phyloP scores from a whole-genome alignment of 2,329 filamentous ascomycete genomes.

The Neoscytalidium dimidiatum region DNA sequence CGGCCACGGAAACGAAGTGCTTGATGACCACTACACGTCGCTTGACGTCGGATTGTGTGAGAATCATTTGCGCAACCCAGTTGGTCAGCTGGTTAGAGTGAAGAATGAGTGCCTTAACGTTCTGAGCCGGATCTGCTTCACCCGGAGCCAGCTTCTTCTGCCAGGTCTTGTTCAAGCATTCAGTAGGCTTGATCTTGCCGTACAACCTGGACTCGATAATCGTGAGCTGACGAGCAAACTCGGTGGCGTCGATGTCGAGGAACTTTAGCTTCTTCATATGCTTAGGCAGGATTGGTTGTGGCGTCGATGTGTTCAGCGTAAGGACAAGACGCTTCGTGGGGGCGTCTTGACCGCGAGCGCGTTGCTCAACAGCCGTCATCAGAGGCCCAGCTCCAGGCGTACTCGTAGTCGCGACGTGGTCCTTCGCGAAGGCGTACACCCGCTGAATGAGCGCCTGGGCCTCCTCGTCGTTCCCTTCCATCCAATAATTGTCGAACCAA shows the following conservation, averaged over 20 bases:
- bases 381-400: constrained; percentile 85
- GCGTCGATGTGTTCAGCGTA: constrained; percentile 79
- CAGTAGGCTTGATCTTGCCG: constrained; percentile 91
- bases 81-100: constrained; percentile 99
- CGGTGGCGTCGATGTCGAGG: constrained; percentile 90
- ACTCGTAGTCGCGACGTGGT: constrained; percentile 89
- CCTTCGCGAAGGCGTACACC: constrained; percentile 87
- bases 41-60: constrained; percentile 91
- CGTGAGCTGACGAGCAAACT: constrained; percentile 96
- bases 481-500: constrained; percentile 99
- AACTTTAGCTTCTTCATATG: constrained; percentile 99
- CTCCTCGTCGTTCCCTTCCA: constrained; percentile 86
- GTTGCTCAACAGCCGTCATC: constrained; percentile 84
- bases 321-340: constrained; percentile 83
- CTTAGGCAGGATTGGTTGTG: constrained; percentile 89
- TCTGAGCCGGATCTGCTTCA: constrained; percentile 82
- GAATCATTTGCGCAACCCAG: constrained; percentile 99
- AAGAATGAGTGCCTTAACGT: constrained; percentile 93
- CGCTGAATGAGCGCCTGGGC: constrained; percentile 83
- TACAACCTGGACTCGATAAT: constrained; percentile 96
- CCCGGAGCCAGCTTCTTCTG: constrained; percentile 88
- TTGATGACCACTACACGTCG: constrained; percentile 97
- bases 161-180: constrained; percentile 98
- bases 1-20: constrained; percentile 94
- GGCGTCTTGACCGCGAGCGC: constrained; percentile 83